These are phyloP conservation scores for Sphaerobolus stellatus DNA, from an alignment of 1,284 basidiomycete genomes.

Conservation along the genomic window DNA sequence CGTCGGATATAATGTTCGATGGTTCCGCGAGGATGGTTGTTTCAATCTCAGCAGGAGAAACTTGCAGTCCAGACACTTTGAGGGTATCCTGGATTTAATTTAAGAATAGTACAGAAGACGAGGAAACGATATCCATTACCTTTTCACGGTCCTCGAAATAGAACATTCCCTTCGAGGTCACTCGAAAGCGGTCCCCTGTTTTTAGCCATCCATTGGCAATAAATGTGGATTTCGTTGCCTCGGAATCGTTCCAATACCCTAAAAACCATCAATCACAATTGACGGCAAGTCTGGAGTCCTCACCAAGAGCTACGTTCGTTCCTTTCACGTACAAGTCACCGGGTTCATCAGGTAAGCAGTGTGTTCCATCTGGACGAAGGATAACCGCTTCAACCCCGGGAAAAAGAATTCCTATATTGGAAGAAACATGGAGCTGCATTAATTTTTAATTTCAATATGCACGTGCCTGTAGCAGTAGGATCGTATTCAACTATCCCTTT, in stretches of 20 bases:
- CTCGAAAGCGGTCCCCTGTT: slow-evolving; percentile 68
- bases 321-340: slow-evolving; percentile 64
- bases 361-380: slow-evolving; percentile 57
- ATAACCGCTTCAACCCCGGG: slow-evolving; percentile 64
- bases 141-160: slow-evolving; percentile 62
- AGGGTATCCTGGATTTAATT: slow-evolving; percentile 57
- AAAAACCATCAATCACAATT: neutral
- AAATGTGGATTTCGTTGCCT: slow-evolving; percentile 65
- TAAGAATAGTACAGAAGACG: slow-evolving; percentile 6
- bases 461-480: neutral
- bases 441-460: neutral
- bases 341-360: slow-evolving; percentile 54
- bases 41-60: slow-evolving; percentile 74
- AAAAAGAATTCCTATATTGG: slow-evolving; percentile 48
- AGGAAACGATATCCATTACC: slow-evolving; percentile 37
- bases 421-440: neutral
- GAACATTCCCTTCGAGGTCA: slow-evolving; percentile 56
- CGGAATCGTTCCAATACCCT: slow-evolving; percentile 70
- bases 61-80: slow-evolving; percentile 72
- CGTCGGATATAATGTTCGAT: slow-evolving; percentile 56
- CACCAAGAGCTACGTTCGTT: slow-evolving; percentile 8
- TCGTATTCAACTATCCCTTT: neutral
- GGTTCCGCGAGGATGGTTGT: slow-evolving; percentile 59
- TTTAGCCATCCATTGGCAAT: slow-evolving; percentile 61
- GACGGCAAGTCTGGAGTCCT: neutral